A percentile compares a stretch with the other conserved stretches of the same genome.
phyloP scores from a whole-genome alignment of 768 basidiomycete species.

The Butyriboletus loyo region DNA sequence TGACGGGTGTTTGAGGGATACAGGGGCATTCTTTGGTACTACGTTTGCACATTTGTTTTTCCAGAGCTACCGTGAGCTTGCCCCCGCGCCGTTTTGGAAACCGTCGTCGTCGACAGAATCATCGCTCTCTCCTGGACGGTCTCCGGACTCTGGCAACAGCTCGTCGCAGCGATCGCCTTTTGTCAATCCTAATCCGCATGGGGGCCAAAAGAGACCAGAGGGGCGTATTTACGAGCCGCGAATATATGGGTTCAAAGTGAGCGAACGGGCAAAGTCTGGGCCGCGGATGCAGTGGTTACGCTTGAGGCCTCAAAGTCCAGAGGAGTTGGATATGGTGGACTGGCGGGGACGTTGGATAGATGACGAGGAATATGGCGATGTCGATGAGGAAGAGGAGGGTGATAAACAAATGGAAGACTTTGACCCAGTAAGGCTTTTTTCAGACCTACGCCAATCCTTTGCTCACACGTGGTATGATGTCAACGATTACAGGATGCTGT shows the following conservation, averaged over 20 bases:
- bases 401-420: constrained; percentile 86
- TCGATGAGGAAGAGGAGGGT: constrained; percentile 49
- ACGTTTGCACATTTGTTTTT: constrained; percentile 99
- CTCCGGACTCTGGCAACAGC: constrained; percentile 50
- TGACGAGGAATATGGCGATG: constrained; percentile 70
- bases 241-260: constrained; percentile 98
- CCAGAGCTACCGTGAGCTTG: constrained; percentile 95
- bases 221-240: constrained; percentile 86
- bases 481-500: constrained; percentile 43
- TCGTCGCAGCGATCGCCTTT: constrained; percentile 56
- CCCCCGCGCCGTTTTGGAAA: constrained; percentile 91
- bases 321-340: constrained; percentile 85
- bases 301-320: constrained; percentile 73
- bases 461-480: constrained; percentile 11
- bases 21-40: constrained; percentile 98
- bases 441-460: background rate
- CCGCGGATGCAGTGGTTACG: constrained; percentile 98
- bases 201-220: constrained; percentile 84
- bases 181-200: constrained; percentile 84
- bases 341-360: constrained; percentile 88
- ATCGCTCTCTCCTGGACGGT: constrained; percentile 54
- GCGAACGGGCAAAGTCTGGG: constrained; percentile 90
- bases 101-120: constrained; percentile 51
- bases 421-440: constrained; percentile 56
- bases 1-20: constrained; percentile 18